Evolutionary conservation across 208 protist genomes (phyloP), one percentile per base, ranked within the genome.

Genomic region (Leptomonas pyrrhocoris): DNA sequence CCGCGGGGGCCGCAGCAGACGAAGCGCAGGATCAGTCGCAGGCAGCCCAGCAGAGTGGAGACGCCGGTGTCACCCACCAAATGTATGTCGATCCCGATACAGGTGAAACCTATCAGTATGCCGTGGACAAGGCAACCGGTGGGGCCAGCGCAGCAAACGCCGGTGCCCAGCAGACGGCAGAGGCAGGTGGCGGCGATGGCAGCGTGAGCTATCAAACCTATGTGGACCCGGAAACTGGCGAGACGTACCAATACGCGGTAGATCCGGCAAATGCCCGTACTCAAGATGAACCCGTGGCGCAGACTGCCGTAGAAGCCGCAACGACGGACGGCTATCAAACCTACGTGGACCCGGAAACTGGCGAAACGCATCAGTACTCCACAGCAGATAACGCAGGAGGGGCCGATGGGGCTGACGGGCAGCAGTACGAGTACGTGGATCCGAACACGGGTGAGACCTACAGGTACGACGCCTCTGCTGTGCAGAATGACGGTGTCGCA

Each of bases 371-470:
- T 16, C 67, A 81, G 50, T 77, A 68, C 43, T 16, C 70, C 2
- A 25, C 43, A 2, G 25, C 43, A 23, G 55, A 3, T 9, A 38
- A 45, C 55, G 58, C 9, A n/a, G 28, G 15, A 9, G 49, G 2
- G 27, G 55, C 34, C 19, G 28, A 9, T 11, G 49, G 2, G 27
- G 55, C 34, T 16, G 66, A 46, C 48, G 66, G 48, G 8, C 58
- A 64, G 28, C 58, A 64, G 63, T 69, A 54, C 54, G 60, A 51
- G 55, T 83, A 83, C 62, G 77, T 83, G n/a, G 77, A 83, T 50
- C 70, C 77, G 0, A 43, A 58, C 34, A 79, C 66, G 0, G 77
- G 77, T 9, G 71, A 83, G 34, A 74, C 51, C 53, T 83, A 75
- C 62, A 28, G 58, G 49, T 67, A 68, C 31, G 68, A 76, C 28